Evolutionary conservation across 179 eudicot genomes (phyloP), one percentile per base, ranked within the genome.

Genomic region (Camellia oleifera): DNA sequence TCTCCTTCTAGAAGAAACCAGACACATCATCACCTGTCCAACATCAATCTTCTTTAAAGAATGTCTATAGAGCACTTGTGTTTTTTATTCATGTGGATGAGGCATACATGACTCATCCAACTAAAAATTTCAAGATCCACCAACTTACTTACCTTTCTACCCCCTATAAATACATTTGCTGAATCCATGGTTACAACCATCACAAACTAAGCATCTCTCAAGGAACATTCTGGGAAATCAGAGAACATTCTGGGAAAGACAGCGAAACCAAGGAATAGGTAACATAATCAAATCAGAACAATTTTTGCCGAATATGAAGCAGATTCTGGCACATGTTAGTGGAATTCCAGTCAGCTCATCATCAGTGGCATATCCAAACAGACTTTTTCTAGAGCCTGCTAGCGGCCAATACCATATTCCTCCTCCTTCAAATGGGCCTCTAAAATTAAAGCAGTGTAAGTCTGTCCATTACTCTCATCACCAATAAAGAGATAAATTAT

Each of bases 401-500:
- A 11, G 7, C 23, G 26, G 48, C 13, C 42, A 23, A 53, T 52
- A 7, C 10, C 69, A 45, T 23, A 11, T 57, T 65, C 57, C 20
- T 32, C 18, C 75, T 77, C 9, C 32, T 26, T 26, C 72, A 63
- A 77, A 67, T 65, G 48, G 45, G 9, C 15, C 82, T 64, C 46
- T 78, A 14, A 78, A 78, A 26, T 54, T 81, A 18, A 81, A 77
- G 70, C 64, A 69, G 6, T 58, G 81, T 84, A 77, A 67, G 85
- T 50, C 17, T n/a, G 10, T 74, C 70, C 40, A 26, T 77, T 32
- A 4, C 48, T 20, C 80, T 67, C 76, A 50, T 20, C 18, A 54
- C 26, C 32, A 26, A 26, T 3, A 73, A 69, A 20, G 11, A 50
- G 7, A 26, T 26, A 26, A 26, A 26, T 26, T 26, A 4, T 6